Base-by-base conservation (phyloP, 306 rosid species). In the Trifolium fragiferum region DNA sequence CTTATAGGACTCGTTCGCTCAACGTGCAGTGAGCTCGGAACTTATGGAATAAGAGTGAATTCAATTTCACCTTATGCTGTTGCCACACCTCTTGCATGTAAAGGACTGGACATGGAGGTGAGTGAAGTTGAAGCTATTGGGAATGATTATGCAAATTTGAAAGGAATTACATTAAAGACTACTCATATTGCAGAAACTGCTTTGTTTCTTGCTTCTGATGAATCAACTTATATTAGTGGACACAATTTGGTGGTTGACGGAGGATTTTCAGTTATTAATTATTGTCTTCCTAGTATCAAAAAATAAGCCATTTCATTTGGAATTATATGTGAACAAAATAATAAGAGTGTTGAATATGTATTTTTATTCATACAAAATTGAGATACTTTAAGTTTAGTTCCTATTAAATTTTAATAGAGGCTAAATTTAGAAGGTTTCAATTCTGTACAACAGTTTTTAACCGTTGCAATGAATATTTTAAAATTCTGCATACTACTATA, bases 131-230 rank as follows among this genome's bases (percentile, higher is more conserved):
- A 92, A 83, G 82, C 80, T 2, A 18, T 7, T 13, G 32, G 72
- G 1, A 33, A 49, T 10, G 74, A 50, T 1, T 1, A 5, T 5
- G 93, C 85, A 4, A 92, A 88, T 62, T 73, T 89, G 85, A 82
- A 92, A 67, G 97, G 97, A 4, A 30, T 86, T 14, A 77, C 75
- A 3, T 76, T 89, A 81, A 86, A 82, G 77, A 64, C 86, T 0
- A 78, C n/a, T 6, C 93, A 92, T 62, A 68, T 89, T 27, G 97
- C 96, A 0, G 87, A 92, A 66, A 90, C 88, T 13, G 97, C 89
- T 44, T 33, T 89, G 51, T 92, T 89, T 84, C 91, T 92, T 77
- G 96, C 96, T 4, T 66, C 90, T 8, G 97, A 92, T 30, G 93
- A 89, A 37, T 83, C 97, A 0, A 79, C 43, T 33, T 92, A 86